Evolutionary conservation across 768 basidiomycete genomes (phyloP).

Genomic region (Chalciporus piperatus): DNA sequence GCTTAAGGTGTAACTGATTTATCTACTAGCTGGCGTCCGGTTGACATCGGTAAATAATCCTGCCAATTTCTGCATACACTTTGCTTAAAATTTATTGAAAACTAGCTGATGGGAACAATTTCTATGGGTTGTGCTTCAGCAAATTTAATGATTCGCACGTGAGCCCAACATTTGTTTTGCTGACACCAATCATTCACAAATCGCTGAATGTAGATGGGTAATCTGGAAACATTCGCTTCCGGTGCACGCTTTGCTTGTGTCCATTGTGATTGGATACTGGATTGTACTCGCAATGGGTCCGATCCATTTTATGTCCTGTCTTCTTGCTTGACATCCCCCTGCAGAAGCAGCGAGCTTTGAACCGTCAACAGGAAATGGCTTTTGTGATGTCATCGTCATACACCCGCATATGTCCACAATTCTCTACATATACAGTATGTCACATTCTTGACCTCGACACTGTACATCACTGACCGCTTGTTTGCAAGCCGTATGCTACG

Average conservation of each 20-base stretch:
- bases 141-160: slow-evolving; percentile 32
- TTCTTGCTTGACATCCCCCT: background rate
- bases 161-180: background rate
- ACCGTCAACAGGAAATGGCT: background rate
- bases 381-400: slow-evolving; percentile 1
- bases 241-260: slow-evolving; percentile 15
- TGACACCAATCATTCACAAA: background rate
- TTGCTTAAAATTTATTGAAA: background rate
- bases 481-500: slow-evolving; percentile 16
- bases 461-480: background rate
- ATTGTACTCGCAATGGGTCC: slow-evolving; percentile 14
- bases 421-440: slow-evolving; percentile 19
- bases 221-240: slow-evolving; percentile 21
- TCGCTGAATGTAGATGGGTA: slow-evolving; percentile 22
- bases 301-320: background rate
- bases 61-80: background rate
- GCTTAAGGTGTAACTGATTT: background rate
- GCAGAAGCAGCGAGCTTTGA: slow-evolving; percentile 15
- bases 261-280: slow-evolving; percentile 23
- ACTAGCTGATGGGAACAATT: slow-evolving; percentile 15
- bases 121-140: slow-evolving; percentile 17
- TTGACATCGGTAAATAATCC: slow-evolving; percentile 10
- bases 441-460: background rate
- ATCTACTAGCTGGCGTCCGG: slow-evolving; percentile 4
- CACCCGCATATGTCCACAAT: slow-evolving; percentile 3